Percentiles rank a stretch among this genome's conserved stretches.
These are phyloP conservation scores for Fusarium solani-melongenae DNA, from an alignment of 2,329 filamentous ascomycete species.

Conservation along the genomic window DNA sequence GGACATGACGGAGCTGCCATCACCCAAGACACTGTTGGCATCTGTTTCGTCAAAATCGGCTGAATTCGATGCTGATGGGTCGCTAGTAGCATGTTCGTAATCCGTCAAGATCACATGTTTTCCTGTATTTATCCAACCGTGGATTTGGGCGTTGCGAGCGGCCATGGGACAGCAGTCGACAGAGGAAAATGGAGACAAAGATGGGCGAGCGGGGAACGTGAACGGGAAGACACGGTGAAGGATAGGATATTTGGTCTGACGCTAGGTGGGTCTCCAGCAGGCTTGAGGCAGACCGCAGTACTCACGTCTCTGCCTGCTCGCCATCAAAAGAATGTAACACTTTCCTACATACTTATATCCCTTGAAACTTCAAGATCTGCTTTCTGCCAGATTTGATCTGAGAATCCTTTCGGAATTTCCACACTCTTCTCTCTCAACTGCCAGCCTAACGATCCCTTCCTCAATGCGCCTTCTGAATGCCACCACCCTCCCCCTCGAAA, in stretches of 20 bases:
- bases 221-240: not conserved
- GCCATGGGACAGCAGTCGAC: not conserved
- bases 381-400: too few relatives aligned
- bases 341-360: too few relatives aligned
- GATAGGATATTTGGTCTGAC: not conserved
- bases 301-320: too few relatives aligned
- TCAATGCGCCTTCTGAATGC: too few relatives aligned
- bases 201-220: not conserved
- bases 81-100: not conserved
- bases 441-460: too few relatives aligned
- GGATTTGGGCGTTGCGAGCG: slow-evolving; percentile 2
- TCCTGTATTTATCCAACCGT: slow-evolving; percentile 4
- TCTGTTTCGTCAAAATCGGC: not conserved
- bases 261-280: not conserved
- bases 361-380: too few relatives aligned
- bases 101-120: not conserved
- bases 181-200: not conserved
- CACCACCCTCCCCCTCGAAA: too few relatives aligned
- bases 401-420: too few relatives aligned
- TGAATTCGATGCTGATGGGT: not conserved
- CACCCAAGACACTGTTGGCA: not conserved
- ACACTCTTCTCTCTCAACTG: too few relatives aligned
- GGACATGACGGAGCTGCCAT: not conserved
- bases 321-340: too few relatives aligned
- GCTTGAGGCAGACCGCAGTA: too few relatives aligned